Conservation (phyloP, 345 rosid species). For the Erysimum cheiranthoides region DNA sequence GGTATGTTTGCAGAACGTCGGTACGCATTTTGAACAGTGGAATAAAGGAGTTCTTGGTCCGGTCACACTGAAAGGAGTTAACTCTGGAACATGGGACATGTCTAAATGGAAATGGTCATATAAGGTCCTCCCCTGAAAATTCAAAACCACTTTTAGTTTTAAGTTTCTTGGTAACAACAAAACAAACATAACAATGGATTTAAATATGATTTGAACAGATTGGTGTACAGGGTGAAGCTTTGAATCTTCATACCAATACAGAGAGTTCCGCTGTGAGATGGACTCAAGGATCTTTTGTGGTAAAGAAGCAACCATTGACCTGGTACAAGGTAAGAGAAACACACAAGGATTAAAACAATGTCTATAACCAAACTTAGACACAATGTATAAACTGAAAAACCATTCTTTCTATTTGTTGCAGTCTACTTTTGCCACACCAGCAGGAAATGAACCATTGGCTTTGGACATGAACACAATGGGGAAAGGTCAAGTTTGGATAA, state of each 20-base stretch:
- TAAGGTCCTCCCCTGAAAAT: constrained; percentile 58
- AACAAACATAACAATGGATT: constrained; percentile 7
- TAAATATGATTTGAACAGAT: constrained; percentile 46
- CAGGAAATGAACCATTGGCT: constrained; percentile 76
- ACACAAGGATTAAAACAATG: constrained; percentile 1
- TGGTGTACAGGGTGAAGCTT: constrained; percentile 81
- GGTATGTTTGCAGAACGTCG: constrained; percentile 71
- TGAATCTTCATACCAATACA: constrained; percentile 63
- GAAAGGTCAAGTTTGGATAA: constrained; percentile 86
- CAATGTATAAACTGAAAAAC: neutral
- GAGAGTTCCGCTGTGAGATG: constrained; percentile 85
- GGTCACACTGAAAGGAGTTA: constrained; percentile 70
- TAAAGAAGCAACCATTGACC: constrained; percentile 69
- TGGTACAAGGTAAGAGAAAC: constrained; percentile 78
- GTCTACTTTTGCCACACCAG: constrained; percentile 72
- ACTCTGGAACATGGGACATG: constrained; percentile 79
- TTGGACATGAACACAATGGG: constrained; percentile 88
- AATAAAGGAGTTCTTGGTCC: constrained; percentile 90
- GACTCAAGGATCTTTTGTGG: constrained; percentile 65
- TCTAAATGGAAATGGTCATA: constrained; percentile 91
- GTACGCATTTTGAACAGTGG: constrained; percentile 80
- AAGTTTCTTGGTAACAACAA: neutral
- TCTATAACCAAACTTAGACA: neutral
- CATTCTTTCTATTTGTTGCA: constrained; percentile 36
- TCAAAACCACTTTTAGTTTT: constrained; percentile 1